These are phyloP conservation scores for Irpex sp. DNA, from an alignment of 1,284 basidiomycete species.

Conservation along the genomic window DNA sequence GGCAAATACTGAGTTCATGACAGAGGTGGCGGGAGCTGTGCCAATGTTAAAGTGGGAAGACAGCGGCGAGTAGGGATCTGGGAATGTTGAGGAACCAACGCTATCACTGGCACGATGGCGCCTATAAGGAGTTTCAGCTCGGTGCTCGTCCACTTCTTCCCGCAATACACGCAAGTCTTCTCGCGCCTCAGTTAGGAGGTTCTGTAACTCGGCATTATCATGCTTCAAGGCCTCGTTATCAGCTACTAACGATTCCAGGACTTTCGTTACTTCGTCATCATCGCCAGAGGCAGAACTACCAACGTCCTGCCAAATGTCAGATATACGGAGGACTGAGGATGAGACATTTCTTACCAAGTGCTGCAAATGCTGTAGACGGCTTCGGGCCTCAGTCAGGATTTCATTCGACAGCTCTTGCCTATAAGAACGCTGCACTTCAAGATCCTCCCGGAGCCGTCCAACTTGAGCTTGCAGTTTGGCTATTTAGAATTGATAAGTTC, in stretches of 20 bases:
- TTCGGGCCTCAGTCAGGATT: slow-evolving; percentile 68
- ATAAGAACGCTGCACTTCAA: slow-evolving; percentile 65
- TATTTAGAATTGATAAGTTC: slow-evolving; percentile 25
- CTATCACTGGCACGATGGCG: slow-evolving; percentile 24
- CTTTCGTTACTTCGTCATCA: slow-evolving; percentile 57
- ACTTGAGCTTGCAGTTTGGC: slow-evolving; percentile 76
- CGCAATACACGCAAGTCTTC: slow-evolving; percentile 70
- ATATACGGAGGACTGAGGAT: not conserved
- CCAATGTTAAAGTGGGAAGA: slow-evolving; percentile 28
- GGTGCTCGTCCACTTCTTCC: slow-evolving; percentile 72
- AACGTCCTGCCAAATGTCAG: slow-evolving; percentile 32
- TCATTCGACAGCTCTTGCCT: slow-evolving; percentile 71
- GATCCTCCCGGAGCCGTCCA: slow-evolving; percentile 53
- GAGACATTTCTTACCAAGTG: slow-evolving; percentile 37
- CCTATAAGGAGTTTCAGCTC: slow-evolving; percentile 35
- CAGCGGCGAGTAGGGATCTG: slow-evolving; percentile 18
- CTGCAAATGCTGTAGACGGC: slow-evolving; percentile 62
- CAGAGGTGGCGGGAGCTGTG: slow-evolving; percentile 21
- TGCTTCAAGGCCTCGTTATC: slow-evolving; percentile 81
- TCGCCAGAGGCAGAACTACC: slow-evolving; percentile 40
- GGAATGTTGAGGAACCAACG: slow-evolving; percentile 17
- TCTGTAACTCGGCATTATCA: slow-evolving; percentile 77
- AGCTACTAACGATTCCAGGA: slow-evolving; percentile 78
- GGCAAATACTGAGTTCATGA: slow-evolving; percentile 20
- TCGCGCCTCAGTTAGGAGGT: slow-evolving; percentile 68